phyloP scores from a whole-genome alignment of 78 protist species.

The Bigelowiella natans region DNA sequence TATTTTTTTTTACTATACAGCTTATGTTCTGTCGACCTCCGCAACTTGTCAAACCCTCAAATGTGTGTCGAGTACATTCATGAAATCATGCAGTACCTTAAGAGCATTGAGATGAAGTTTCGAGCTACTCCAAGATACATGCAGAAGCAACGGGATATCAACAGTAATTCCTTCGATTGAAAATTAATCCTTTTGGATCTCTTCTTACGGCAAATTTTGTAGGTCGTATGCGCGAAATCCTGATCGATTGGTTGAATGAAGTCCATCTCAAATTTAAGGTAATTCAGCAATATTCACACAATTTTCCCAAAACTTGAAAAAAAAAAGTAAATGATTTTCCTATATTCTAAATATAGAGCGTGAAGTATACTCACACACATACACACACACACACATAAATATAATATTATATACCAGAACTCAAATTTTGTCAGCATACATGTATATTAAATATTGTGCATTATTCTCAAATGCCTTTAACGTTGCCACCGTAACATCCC shows the following conservation, averaged over 20 bases:
- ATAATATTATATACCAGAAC: too few species aligned
- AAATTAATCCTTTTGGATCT: not conserved
- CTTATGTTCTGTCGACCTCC: not conserved
- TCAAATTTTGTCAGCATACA: too few species aligned
- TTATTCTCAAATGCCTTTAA: too few species aligned
- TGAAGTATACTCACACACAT: too few species aligned
- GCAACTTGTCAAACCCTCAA: not conserved
- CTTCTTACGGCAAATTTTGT: not conserved
- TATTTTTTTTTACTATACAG: too few species aligned
- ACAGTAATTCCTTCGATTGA: not conserved
- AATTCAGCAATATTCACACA: conserved; percentile 56
- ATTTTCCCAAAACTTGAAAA: not conserved
- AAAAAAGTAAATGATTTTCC: too few species aligned
- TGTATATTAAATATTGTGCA: too few species aligned
- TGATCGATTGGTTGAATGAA: conserved; percentile 74
- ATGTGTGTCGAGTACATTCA: conserved; percentile 7
- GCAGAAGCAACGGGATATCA: not conserved
- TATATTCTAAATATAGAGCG: too few species aligned
- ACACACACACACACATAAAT: too few species aligned
- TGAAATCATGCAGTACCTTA: conserved; percentile 19
- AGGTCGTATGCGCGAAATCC: conserved; percentile 56
- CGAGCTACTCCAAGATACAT: not conserved
- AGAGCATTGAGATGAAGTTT: not conserved
- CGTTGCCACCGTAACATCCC: too few species aligned
- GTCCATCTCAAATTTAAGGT: conserved; percentile 55